Evolutionary conservation across 768 basidiomycete genomes (phyloP).

Genomic region (Mycena amicta): DNA sequence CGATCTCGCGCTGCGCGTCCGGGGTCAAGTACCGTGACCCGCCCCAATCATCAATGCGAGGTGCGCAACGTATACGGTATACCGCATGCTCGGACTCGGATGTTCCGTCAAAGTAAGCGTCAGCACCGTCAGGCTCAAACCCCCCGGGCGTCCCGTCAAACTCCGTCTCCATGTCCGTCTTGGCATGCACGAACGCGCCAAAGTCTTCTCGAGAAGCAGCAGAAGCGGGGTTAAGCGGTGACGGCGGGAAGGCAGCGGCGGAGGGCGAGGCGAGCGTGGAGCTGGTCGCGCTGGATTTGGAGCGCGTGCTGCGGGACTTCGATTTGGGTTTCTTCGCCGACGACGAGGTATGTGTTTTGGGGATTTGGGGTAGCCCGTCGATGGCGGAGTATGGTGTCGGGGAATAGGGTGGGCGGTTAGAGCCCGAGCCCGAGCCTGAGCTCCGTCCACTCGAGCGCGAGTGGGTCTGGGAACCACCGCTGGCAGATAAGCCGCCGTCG

Average conservation of each 20-base stretch:
- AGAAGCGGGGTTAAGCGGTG: neutral
- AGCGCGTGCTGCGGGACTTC: neutral
- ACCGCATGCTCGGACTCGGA: too few relatives aligned
- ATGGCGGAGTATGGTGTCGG: neutral
- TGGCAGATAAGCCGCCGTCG: too few relatives aligned
- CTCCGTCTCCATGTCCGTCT: neutral
- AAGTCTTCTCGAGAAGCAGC: neutral
- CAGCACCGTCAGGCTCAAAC: too few relatives aligned
- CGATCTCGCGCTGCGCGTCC: too few relatives aligned
- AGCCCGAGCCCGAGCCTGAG: neutral
- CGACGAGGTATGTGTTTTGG: neutral
- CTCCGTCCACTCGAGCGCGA: neutral
- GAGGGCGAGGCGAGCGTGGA: neutral
- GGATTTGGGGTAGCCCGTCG: neutral
- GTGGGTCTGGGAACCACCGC: neutral
- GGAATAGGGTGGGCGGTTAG: neutral
- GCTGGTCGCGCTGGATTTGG: slow-evolving; percentile 3
- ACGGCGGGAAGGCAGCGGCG: neutral
- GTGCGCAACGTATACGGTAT: too few relatives aligned
- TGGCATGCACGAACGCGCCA: neutral
- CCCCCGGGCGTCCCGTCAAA: neutral
- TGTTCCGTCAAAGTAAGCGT: too few relatives aligned
- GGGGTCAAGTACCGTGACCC: too few relatives aligned
- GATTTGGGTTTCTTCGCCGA: neutral
- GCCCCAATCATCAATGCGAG: too few relatives aligned